These are phyloP conservation scores for Aethionema arabicum DNA, from an alignment of 345 rosid genomes.

Conservation along the genomic window DNA sequence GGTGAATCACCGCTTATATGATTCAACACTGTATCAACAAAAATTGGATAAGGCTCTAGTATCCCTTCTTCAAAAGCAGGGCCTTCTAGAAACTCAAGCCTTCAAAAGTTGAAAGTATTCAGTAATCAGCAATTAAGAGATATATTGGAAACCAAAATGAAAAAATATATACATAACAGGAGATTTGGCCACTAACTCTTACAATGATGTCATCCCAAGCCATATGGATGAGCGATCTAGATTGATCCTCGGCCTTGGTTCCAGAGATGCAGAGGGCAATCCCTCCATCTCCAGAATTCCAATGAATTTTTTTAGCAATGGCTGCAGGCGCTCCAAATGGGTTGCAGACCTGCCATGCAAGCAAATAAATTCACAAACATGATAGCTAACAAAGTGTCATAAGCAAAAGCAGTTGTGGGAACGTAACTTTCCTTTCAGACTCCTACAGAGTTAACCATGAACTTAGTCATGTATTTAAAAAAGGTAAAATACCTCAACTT, in stretches of 20 bases:
- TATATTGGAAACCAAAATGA: slow-evolving; percentile 1
- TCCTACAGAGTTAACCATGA: background rate
- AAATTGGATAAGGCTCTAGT: slow-evolving; percentile 86
- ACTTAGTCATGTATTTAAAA: slow-evolving; percentile 10
- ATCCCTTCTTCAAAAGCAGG: slow-evolving; percentile 96
- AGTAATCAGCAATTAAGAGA: slow-evolving; percentile 25
- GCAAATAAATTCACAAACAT: slow-evolving; percentile 30
- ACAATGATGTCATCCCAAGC: slow-evolving; percentile 96
- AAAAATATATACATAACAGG: slow-evolving; percentile 19
- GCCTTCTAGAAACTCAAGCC: slow-evolving; percentile 94
- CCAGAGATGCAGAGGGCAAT: slow-evolving; percentile 53
- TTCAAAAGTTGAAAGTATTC: slow-evolving; percentile 40
- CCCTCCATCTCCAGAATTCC: slow-evolving; percentile 81
- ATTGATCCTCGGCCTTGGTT: slow-evolving; percentile 64
- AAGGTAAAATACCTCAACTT: slow-evolving; percentile 67
- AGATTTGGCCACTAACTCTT: slow-evolving; percentile 40
- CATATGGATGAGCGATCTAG: slow-evolving; percentile 76
- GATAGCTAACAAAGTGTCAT: slow-evolving; percentile 18
- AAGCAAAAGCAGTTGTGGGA: slow-evolving; percentile 14
- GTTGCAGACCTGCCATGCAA: slow-evolving; percentile 61
- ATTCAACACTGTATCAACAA: slow-evolving; percentile 88
- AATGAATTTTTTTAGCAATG: slow-evolving; percentile 73
- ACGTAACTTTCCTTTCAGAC: background rate
- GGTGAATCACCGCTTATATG: slow-evolving; percentile 84
- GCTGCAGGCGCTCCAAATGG: slow-evolving; percentile 93